Percentiles rank a stretch among this genome's conserved stretches.
Evolutionary conservation across 176 grass and related monocot species (phyloP).

Genomic region (Carex cristatella): DNA sequence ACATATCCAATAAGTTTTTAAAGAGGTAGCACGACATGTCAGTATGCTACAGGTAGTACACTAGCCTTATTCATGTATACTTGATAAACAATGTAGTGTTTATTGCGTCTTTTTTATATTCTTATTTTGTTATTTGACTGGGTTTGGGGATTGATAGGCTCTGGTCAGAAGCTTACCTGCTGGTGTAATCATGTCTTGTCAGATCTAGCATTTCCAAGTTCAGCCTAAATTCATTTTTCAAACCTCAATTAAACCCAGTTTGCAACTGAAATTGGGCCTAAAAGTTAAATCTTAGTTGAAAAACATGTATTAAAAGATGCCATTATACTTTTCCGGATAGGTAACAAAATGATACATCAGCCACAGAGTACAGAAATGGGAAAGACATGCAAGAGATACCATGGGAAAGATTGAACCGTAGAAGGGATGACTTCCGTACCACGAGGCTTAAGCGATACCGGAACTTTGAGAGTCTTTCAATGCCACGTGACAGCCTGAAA

Average conservation of each 20-base stretch:
- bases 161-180: neutral
- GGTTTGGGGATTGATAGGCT: neutral
- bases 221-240: neutral
- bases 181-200: neutral
- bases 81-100: neutral
- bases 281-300: neutral
- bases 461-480: slow-evolving; percentile 27
- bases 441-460: slow-evolving; percentile 36
- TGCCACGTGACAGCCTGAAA: slow-evolving; percentile 20
- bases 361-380: slow-evolving; percentile 35
- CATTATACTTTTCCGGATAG: slow-evolving; percentile 18
- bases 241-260: neutral
- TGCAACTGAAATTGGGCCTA: neutral
- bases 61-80: neutral
- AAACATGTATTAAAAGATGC: neutral
- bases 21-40: no score
- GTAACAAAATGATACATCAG: slow-evolving; percentile 34
- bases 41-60: no score
- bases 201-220: neutral
- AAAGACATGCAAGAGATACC: slow-evolving; percentile 46
- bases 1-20: no score
- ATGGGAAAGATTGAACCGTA: slow-evolving; percentile 39
- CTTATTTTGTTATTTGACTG: neutral
- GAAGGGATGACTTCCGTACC: slow-evolving; percentile 32
- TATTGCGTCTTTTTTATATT: neutral